phyloP scores from a whole-genome alignment of 2,329 filamentous ascomycete species.

The Colletotrichum musae region DNA sequence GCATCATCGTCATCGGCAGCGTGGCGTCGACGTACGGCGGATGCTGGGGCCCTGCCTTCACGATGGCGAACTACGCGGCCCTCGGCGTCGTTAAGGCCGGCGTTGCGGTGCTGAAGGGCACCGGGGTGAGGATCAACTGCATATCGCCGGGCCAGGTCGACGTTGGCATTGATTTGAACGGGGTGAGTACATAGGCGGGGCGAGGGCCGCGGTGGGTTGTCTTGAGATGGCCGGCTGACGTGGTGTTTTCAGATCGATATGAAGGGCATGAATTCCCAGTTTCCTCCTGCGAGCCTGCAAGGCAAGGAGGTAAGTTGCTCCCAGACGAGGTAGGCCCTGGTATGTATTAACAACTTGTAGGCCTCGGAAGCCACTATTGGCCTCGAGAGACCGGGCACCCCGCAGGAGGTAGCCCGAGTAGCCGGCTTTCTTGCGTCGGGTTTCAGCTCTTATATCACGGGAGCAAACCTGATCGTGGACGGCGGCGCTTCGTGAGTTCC shows the following conservation, averaged over 20 bases:
- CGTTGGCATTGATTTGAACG: constrained; percentile 58
- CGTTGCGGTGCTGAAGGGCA: constrained; percentile 70
- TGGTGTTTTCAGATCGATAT: constrained; percentile 58
- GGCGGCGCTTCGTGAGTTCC: constrained; percentile 64
- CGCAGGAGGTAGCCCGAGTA: constrained; percentile 71
- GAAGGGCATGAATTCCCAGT: constrained; percentile 65
- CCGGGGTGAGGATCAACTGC: constrained; percentile 72
- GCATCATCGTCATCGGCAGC: constrained; percentile 72
- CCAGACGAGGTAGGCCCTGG: too few relatives aligned
- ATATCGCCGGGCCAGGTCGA: constrained; percentile 59
- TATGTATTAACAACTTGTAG: constrained; percentile 42
- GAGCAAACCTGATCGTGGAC: constrained; percentile 74
- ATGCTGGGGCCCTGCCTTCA: constrained; percentile 73
- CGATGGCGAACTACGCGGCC: constrained; percentile 72
- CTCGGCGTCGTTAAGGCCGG: constrained; percentile 73
- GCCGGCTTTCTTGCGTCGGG: constrained; percentile 74
- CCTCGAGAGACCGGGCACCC: constrained; percentile 69
- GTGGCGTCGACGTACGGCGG: constrained; percentile 71
- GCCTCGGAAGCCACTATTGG: constrained; percentile 67
- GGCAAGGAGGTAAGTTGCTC: constrained; percentile 55
- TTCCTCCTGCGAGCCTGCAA: constrained; percentile 69
- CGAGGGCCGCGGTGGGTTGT: neutral
- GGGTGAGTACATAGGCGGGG: constrained; percentile 51
- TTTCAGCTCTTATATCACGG: constrained; percentile 74
- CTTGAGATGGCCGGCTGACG: neutral